Base-by-base conservation (phyloP, 2,329 filamentous ascomycete species). In the Pseudonectria buxi region DNA sequence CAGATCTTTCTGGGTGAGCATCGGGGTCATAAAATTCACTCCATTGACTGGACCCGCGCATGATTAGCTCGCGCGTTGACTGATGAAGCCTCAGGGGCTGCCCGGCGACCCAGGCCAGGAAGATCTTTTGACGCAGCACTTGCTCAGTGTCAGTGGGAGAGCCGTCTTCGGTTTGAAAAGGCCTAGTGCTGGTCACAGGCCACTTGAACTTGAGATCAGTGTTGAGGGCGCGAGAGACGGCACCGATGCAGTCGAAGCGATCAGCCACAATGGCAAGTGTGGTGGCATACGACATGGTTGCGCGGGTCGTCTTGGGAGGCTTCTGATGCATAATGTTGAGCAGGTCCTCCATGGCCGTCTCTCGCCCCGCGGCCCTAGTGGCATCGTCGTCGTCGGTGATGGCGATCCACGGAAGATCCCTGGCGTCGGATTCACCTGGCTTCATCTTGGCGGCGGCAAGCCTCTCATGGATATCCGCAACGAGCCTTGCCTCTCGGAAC, bases 251-350 rank as follows among this genome's bases (percentile, higher is more conserved):
- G 59, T 83, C 80, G 58, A 86, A 88, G 29, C 81, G 75, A 56
- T 88, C 84, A 9, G 83, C 81, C 37, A 86, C 71, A 33, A 86
- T 71, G 27, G 81, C 77, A 27, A 88, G 63, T 2, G 81, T 82
- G 11, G 78, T 74, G 10, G 84, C 65, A 45, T 82, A 82, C 6
- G 73, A 61, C 44, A 85, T 69, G 12, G 71, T 72, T 14, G 71
- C 65, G 15, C 46, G 46, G 4, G 50, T 35, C 2, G 63, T 58
- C 32, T 61, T 63, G n/a, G 56, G 56, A n/a, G 55, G 59, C 26
- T 62, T 62, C 14, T 69, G 69, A 53, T 88, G 83, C 13, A 86
- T 62, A 13, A 84, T 74, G 13, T 71, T 66, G 15, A 88, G 61
- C 47, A 88, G 75, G 53, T 86, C 83, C 32, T 71, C 71, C 45